These are phyloP conservation scores for Lathyrus aphaca DNA, from an alignment of 306 rosid species.

Conservation along the genomic window DNA sequence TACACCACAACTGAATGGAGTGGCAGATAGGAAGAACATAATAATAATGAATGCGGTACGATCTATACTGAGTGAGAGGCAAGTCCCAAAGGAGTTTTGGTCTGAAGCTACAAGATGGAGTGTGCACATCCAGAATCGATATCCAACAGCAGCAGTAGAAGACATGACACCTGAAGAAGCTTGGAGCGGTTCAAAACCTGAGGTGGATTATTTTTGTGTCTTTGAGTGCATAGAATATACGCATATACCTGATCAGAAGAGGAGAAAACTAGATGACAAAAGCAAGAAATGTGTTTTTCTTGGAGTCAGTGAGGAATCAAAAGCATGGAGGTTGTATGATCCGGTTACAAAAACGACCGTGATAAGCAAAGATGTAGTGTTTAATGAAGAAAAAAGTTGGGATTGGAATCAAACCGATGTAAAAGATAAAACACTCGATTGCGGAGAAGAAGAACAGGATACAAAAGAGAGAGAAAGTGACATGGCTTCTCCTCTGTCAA, in stretches of 20 bases:
- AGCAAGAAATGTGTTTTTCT: not conserved
- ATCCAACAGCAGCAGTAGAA: too few relatives aligned
- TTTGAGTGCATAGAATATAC: not conserved
- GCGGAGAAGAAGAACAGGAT: not conserved
- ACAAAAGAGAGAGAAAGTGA: not conserved
- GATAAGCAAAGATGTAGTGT: not conserved
- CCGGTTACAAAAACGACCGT: too few relatives aligned
- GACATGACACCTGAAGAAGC: too few relatives aligned
- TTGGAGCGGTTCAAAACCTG: not conserved
- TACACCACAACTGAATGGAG: too few relatives aligned
- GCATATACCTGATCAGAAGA: not conserved
- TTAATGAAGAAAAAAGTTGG: not conserved
- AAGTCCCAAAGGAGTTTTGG: too few relatives aligned
- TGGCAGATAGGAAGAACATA: too few relatives aligned
- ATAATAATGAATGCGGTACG: too few relatives aligned
- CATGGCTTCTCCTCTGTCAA: not conserved
- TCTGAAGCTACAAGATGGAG: too few relatives aligned
- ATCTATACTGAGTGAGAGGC: too few relatives aligned
- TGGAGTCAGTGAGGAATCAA: not conserved
- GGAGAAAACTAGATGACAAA: not conserved
- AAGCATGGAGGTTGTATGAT: not conserved
- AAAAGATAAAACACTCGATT: not conserved
- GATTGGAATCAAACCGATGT: not conserved
- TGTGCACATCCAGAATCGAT: too few relatives aligned
- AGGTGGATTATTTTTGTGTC: not conserved